A percentile compares a stretch with the other conserved stretches of the same genome.
Conservation (phyloP, 768 basidiomycete genomes). For the Psilocybe cubensis region DNA sequence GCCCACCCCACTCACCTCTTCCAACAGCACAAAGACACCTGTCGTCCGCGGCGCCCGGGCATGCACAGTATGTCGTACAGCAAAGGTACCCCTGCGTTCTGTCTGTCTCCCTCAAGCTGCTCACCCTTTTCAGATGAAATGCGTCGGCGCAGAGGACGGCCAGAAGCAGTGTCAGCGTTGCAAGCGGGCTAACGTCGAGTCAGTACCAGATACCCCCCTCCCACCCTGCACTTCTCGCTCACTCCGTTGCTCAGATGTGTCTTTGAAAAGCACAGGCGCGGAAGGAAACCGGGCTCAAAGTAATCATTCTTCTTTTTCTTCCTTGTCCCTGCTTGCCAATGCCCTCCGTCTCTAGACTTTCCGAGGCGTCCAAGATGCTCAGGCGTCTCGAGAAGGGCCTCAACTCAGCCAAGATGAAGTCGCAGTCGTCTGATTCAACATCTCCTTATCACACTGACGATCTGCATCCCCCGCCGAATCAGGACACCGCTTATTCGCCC, state of each 20-base stretch:
- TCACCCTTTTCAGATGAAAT: conserved; percentile 72
- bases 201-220: conserved; percentile 30
- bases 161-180: conserved; percentile 83
- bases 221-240: conserved; percentile 8
- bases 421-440: conserved; percentile 45
- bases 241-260: conserved; percentile 56
- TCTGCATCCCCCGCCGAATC: conserved; percentile 28
- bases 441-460: conserved; percentile 38
- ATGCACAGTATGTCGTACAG: conserved; percentile 84
- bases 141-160: conserved; percentile 87
- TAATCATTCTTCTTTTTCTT: conserved; percentile 35
- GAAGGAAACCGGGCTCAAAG: conserved; percentile 91
- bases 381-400: conserved; percentile 85
- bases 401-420: conserved; percentile 77
- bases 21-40: conserved; percentile 45
- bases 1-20: conserved; percentile 1
- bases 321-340: conserved; percentile 15
- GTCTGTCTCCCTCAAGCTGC: conserved; percentile 7
- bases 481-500: conserved; percentile 32
- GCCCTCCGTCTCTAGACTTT: conserved; percentile 52
- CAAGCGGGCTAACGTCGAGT: conserved; percentile 80
- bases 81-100: conserved; percentile 58
- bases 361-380: conserved; percentile 89
- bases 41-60: conserved; percentile 63
- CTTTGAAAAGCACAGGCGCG: conserved; percentile 89